A percentile compares a stretch with the other conserved stretches of the same genome.
These are phyloP conservation scores for Phytophthora kernoviae DNA, from an alignment of 352 stramenopile species.

Conservation along the genomic window DNA sequence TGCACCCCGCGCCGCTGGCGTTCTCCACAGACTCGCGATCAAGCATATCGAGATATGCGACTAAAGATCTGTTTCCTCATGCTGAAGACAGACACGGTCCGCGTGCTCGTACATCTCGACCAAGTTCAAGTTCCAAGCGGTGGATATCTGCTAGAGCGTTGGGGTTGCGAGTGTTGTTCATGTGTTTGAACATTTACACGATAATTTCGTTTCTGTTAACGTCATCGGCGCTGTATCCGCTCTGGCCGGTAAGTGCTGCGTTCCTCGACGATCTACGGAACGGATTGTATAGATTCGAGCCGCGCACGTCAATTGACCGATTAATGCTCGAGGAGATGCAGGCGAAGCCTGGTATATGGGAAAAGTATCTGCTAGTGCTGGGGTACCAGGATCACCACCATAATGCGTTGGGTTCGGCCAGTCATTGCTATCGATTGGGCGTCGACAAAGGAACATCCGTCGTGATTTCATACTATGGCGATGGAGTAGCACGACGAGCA, in stretches of 20 bases:
- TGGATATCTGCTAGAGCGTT: not conserved
- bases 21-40: conserved; percentile 1
- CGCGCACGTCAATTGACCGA: conserved; percentile 1
- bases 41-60: conserved; percentile 4
- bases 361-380: conserved; percentile 14
- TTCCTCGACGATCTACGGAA: conserved; percentile 21
- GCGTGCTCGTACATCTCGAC: not conserved
- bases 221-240: conserved; percentile 10
- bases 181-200: conserved; percentile 21
- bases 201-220: conserved; percentile 19
- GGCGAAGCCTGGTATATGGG: conserved; percentile 1
- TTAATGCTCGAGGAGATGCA: conserved; percentile 19
- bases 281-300: conserved; percentile 24
- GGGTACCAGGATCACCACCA: conserved; percentile 19
- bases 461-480: conserved; percentile 15
- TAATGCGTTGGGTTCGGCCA: conserved; percentile 5
- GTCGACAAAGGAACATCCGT: conserved; percentile 18
- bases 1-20: conserved; percentile 1
- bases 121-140: not conserved
- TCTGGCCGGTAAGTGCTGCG: conserved; percentile 7
- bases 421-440: conserved; percentile 20
- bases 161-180: conserved; percentile 5
- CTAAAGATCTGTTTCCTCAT: not conserved
- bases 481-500: conserved; percentile 10
- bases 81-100: not conserved